phyloP scores from a whole-genome alignment of 2,329 filamentous ascomycete species.

The Sporothrix humicola region DNA sequence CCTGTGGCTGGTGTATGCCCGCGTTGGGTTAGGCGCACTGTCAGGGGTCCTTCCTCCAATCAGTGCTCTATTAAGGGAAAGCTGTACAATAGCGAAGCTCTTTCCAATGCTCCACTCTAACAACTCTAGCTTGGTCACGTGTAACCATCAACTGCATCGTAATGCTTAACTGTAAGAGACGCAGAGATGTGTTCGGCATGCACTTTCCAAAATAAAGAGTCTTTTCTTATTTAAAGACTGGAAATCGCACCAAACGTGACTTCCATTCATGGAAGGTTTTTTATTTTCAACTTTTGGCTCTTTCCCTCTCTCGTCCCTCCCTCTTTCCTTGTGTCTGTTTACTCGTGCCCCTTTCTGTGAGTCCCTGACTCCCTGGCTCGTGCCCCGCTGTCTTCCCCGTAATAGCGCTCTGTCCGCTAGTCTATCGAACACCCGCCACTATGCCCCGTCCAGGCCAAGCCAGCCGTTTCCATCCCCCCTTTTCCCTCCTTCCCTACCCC shows the following conservation, averaged over 20 bases:
- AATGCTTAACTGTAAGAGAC: not conserved
- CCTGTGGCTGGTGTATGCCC: slow-evolving; percentile 32
- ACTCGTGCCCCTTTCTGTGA: not conserved
- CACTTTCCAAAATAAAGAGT: not conserved
- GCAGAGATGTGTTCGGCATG: not conserved
- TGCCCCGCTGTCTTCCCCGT: slow-evolving; percentile 14
- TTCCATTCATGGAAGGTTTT: not conserved
- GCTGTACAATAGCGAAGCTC: not conserved
- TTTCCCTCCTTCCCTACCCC: slow-evolving; percentile 11
- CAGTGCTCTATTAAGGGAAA: not conserved
- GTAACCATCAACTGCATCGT: not conserved
- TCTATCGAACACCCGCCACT: slow-evolving; percentile 7
- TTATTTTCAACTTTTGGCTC: not conserved
- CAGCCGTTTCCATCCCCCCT: slow-evolving; percentile 17
- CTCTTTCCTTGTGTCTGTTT: slow-evolving; percentile 12
- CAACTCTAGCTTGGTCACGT: not conserved
- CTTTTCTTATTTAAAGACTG: not conserved
- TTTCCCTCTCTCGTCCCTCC: not conserved
- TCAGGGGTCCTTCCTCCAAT: slow-evolving; percentile 6
- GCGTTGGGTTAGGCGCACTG: slow-evolving; percentile 17
- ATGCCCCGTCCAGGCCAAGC: slow-evolving; percentile 23
- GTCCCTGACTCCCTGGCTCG: slow-evolving; percentile 9
- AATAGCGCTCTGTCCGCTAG: slow-evolving; percentile 19
- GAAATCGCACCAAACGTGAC: not conserved
- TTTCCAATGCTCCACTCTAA: too few species aligned